Base-by-base conservation (phyloP, 2,329 filamentous ascomycete species). In the Aspergillus novoparasiticus region DNA sequence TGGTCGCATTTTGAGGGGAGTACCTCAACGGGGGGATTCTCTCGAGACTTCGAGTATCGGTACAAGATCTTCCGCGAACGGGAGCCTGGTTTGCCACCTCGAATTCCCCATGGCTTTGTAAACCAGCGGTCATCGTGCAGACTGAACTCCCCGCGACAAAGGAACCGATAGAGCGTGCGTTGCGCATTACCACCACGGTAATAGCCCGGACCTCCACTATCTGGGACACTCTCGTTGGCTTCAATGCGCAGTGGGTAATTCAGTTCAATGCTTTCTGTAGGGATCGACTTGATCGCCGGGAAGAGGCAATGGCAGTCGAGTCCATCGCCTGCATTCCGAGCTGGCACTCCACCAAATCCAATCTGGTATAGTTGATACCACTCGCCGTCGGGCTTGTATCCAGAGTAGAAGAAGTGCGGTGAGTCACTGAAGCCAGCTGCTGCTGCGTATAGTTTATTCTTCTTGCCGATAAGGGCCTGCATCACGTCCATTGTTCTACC, bases 291-390 rank as follows among this genome's bases (percentile, higher is more conserved):
- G 72, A 84, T 83, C 1, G 81, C 80, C 0, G 82, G 82, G 69
- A 83, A 84, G 3, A 84, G 72, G 54, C 82, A 84, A 66, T 84
- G 82, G 62, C 82, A 84, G 65, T 84, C 81, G 1, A 79, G 80
- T 2, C 82, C 82, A 57, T 84, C 82, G 23, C 82, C 81, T 6
- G 79, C 78, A 1, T 80, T 79, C 0, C 82, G 76, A 0, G 81
- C 82, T 4, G 81, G 82, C 0, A 83, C 81, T 28, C 82, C 82
- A 5, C 82, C 82, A 43, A 84, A 84, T 0, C 81, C 81, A 59
- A 84, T 84, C 62, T 83, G 82, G 65, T 83, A 84, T 0, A 84
- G 74, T 61, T 83, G 78, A 65, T 79, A 84, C 75, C 80, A 83
- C 58, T 82, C 80, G 5, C 82, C 82, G 12, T 78, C 70, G 0